phyloP scores from a whole-genome alignment of 2,329 filamentous ascomycete genomes.

The Monosporascus cannonballus region DNA sequence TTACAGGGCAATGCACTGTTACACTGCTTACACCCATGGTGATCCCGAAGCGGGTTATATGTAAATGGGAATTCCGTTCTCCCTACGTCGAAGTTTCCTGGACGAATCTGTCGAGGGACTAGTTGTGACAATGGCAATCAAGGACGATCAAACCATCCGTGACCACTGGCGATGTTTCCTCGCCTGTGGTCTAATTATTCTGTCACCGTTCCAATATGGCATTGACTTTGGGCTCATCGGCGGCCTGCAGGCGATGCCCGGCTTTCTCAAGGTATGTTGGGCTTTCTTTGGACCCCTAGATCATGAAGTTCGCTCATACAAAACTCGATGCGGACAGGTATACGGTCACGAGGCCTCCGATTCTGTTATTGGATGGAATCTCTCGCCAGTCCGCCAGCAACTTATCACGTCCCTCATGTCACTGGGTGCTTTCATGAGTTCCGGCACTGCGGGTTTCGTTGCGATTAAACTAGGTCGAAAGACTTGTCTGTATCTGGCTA shows the following conservation, averaged over 20 bases:
- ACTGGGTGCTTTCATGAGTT: constrained; percentile 28
- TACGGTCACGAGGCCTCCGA: constrained; percentile 29
- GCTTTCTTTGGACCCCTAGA: neutral
- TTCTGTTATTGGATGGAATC: constrained; percentile 37
- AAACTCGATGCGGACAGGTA: constrained; percentile 20
- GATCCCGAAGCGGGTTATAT: neutral
- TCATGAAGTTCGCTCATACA: constrained; percentile 9
- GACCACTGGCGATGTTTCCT: constrained; percentile 41
- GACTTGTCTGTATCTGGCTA: constrained; percentile 38
- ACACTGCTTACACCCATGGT: neutral
- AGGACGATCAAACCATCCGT: constrained; percentile 23
- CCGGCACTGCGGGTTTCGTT: constrained; percentile 24
- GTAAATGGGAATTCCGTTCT: neutral
- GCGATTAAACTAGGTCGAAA: constrained; percentile 34
- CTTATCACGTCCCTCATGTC: constrained; percentile 31
- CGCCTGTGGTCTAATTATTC: constrained; percentile 41
- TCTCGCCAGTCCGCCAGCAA: constrained; percentile 30
- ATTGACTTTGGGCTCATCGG: constrained; percentile 46
- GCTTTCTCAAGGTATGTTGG: constrained; percentile 35
- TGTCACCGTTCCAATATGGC: constrained; percentile 47
- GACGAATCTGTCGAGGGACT: neutral
- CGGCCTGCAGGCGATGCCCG: constrained; percentile 44
- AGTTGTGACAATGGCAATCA: constrained; percentile 9
- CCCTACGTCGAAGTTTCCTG: neutral
- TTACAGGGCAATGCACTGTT: constrained; percentile 12